A percentile compares a stretch with the other conserved stretches of the same genome.
Evolutionary conservation across 2,329 filamentous ascomycete genomes (phyloP).

Genomic region (Sporothrix luriei): DNA sequence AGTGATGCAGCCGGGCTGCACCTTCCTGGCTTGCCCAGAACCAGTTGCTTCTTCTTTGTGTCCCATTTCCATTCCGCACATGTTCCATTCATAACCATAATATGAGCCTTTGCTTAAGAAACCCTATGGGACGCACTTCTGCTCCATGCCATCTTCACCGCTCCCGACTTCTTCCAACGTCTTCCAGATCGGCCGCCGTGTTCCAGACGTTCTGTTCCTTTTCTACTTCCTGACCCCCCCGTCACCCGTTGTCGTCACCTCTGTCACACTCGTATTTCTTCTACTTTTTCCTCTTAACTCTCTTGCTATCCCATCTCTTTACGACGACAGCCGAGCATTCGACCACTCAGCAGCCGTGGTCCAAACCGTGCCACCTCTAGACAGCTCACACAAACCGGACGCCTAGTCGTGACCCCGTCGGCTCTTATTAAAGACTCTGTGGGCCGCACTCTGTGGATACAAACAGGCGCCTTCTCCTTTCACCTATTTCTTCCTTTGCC

Average conservation of each 20-base stretch:
- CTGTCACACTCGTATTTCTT: background rate
- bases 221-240: background rate
- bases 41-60: background rate
- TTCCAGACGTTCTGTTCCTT: conserved; percentile 10
- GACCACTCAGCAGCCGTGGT: conserved; percentile 1
- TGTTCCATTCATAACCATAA: background rate
- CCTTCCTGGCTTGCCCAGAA: conserved; percentile 15
- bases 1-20: conserved; percentile 19
- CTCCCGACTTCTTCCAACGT: conserved; percentile 14
- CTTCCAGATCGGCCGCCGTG: conserved; percentile 15
- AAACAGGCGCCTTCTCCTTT: background rate
- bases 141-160: background rate
- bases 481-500: background rate
- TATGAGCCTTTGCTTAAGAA: conserved; percentile 15
- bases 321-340: background rate
- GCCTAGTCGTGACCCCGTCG: background rate
- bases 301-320: background rate
- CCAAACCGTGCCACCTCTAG: conserved; percentile 9
- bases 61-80: background rate
- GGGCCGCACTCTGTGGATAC: background rate
- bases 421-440: conserved; percentile 5
- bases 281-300: background rate
- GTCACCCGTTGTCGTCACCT: background rate
- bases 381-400: background rate
- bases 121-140: background rate